These are phyloP conservation scores for Carallia pectinifolia DNA, from an alignment of 345 rosid genomes.

Conservation along the genomic window DNA sequence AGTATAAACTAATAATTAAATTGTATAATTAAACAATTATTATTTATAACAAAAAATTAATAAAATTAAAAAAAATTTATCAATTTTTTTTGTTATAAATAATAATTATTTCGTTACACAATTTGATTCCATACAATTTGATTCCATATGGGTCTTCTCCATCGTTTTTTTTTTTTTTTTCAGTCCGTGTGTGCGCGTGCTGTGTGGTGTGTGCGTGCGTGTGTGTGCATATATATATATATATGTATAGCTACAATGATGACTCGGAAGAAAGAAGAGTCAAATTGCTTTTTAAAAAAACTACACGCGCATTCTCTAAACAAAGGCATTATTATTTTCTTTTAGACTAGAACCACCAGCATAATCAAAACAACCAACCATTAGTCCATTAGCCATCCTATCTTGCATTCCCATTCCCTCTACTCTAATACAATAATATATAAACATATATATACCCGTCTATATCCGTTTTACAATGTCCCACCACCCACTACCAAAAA, in stretches of 20 bases:
- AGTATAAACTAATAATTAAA: no score
- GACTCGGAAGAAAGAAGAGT: constrained; percentile 19
- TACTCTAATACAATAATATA: not conserved
- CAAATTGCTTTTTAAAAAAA: constrained; percentile 33
- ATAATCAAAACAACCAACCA: constrained; percentile 7
- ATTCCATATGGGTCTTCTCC: no score
- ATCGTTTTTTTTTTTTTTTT: no score
- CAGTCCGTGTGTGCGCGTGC: no score
- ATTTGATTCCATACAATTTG: no score
- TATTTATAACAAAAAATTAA: no score
- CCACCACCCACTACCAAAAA: constrained; percentile 61
- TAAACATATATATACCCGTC: constrained; percentile 9
- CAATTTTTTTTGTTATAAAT: no score
- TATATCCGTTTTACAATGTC: constrained; percentile 43
- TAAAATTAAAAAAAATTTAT: no score
- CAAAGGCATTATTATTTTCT: constrained; percentile 19
- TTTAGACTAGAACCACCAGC: constrained; percentile 16
- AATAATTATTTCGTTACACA: no score
- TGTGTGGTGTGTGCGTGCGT: no score
- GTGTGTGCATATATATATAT: no score
- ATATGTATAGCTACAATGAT: constrained; percentile 16
- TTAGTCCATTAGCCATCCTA: not conserved
- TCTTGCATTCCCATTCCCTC: constrained; percentile 15
- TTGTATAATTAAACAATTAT: no score
- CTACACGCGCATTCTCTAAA: constrained; percentile 11